phyloP scores from a whole-genome alignment of 345 rosid species.

The Salix purpurea region DNA sequence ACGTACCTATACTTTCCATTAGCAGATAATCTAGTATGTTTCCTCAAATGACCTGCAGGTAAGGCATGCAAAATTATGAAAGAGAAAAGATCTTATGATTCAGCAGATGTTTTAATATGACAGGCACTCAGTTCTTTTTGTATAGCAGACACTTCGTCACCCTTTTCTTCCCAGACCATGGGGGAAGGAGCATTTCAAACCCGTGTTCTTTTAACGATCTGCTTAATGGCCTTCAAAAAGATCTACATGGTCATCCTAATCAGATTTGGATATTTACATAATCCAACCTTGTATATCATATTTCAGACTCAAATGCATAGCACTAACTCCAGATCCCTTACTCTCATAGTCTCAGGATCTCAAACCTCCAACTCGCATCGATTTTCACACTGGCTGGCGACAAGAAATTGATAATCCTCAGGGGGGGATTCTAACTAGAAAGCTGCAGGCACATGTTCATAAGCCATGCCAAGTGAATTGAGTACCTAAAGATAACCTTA shows the following conservation, averaged over 20 bases:
- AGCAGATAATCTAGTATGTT: conserved; percentile 18
- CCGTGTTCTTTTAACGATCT: not conserved
- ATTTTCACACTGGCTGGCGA: not conserved
- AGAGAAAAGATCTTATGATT: not conserved
- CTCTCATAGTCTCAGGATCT: not conserved
- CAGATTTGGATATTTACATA: not conserved
- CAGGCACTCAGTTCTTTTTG: conserved; percentile 1
- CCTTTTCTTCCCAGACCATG: not conserved
- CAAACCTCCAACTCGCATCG: not conserved
- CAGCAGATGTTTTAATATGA: conserved; percentile 7
- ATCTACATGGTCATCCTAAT: not conserved
- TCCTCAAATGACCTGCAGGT: conserved; percentile 25
- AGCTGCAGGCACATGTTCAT: no score
- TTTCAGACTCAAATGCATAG: not conserved
- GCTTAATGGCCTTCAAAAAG: not conserved
- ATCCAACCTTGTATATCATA: not conserved
- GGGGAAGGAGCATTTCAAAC: not conserved
- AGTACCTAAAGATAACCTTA: not conserved
- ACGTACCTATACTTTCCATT: conserved; percentile 19
- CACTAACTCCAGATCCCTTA: not conserved
- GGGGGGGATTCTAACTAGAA: not conserved
- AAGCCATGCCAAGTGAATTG: not conserved
- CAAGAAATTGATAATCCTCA: not conserved
- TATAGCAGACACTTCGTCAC: not conserved
- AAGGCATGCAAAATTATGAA: conserved; percentile 22